A percentile compares a stretch with the other conserved stretches of the same genome.
These are phyloP conservation scores for Podospora fimiseda DNA, from an alignment of 495 filamentous ascomycete genomes.

Conservation along the genomic window DNA sequence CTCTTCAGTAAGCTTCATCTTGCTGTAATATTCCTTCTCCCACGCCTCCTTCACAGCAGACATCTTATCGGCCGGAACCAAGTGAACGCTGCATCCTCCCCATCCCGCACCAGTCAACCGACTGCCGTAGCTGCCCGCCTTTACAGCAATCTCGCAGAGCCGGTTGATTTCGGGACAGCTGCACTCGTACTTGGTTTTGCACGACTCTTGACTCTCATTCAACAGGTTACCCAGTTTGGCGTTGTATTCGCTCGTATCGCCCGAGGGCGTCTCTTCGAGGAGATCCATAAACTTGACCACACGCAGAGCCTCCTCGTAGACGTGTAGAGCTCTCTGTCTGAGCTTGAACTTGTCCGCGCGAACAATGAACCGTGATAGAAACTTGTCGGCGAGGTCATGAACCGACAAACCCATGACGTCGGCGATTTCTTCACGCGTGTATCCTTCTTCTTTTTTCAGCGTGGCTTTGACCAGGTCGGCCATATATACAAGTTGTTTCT, in stretches of 20 bases:
- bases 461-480: slow-evolving; percentile 56
- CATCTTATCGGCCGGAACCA: slow-evolving; percentile 80
- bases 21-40: slow-evolving; percentile 76
- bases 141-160: slow-evolving; percentile 71
- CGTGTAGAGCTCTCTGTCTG: slow-evolving; percentile 78
- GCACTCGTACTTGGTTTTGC: slow-evolving; percentile 80
- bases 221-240: slow-evolving; percentile 70
- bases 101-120: slow-evolving; percentile 91
- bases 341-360: slow-evolving; percentile 85
- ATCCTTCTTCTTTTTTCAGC: slow-evolving; percentile 69
- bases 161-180: slow-evolving; percentile 84
- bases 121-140: slow-evolving; percentile 75
- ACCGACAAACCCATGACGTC: slow-evolving; percentile 61
- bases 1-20: slow-evolving; percentile 65
- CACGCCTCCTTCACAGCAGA: slow-evolving; percentile 72
- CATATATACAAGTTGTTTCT: slow-evolving; percentile 58
- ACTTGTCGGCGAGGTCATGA: slow-evolving; percentile 62
- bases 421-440: slow-evolving; percentile 84
- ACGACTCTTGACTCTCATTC: slow-evolving; percentile 84
- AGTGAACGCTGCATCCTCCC: slow-evolving; percentile 93
- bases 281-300: slow-evolving; percentile 76
- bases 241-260: slow-evolving; percentile 56
- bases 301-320: slow-evolving; percentile 81
- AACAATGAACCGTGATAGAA: slow-evolving; percentile 79
- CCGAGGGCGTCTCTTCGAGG: slow-evolving; percentile 39